phyloP scores from a whole-genome alignment of 805 yeast species.

The Metschnikowia baotianmanensis region DNA sequence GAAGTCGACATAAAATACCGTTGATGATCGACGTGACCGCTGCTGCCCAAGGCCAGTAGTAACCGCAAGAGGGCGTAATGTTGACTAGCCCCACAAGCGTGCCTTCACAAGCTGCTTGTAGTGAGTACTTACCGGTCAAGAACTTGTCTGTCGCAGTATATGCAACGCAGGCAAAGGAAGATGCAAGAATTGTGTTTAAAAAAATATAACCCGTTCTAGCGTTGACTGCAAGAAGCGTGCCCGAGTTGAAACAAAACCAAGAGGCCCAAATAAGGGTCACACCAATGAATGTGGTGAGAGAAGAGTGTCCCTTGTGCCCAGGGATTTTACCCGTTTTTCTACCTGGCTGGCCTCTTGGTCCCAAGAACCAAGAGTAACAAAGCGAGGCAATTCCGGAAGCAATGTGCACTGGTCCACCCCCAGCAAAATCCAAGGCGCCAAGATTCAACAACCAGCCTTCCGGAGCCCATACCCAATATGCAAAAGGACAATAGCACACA shows the following conservation, averaged over 20 bases:
- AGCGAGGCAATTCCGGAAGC: slow-evolving; percentile 44
- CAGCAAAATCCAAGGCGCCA: slow-evolving; percentile 48
- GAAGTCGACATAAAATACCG: slow-evolving; percentile 36
- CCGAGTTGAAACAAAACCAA: slow-evolving; percentile 51
- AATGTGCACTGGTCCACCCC: slow-evolving; percentile 51
- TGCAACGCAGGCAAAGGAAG: slow-evolving; percentile 45
- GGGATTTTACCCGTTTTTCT: slow-evolving; percentile 25
- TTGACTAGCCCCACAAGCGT: slow-evolving; percentile 46
- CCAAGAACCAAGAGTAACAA: slow-evolving; percentile 42
- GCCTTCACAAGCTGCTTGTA: slow-evolving; percentile 45
- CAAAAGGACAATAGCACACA: slow-evolving; percentile 45
- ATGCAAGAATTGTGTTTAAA: slow-evolving; percentile 51
- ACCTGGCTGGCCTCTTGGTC: slow-evolving; percentile 34
- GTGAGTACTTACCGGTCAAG: slow-evolving; percentile 39
- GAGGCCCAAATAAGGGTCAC: slow-evolving; percentile 47
- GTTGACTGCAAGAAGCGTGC: slow-evolving; percentile 41
- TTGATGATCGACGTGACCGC: slow-evolving; percentile 41
- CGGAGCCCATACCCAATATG: slow-evolving; percentile 47
- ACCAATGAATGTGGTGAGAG: slow-evolving; percentile 40
- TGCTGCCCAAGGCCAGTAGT: slow-evolving; percentile 47
- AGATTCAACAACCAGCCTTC: slow-evolving; percentile 45
- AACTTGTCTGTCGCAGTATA: slow-evolving; percentile 44
- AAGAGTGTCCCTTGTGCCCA: slow-evolving; percentile 32
- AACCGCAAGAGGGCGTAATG: slow-evolving; percentile 48
- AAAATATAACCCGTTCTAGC: slow-evolving; percentile 45